phyloP scores from a whole-genome alignment of 1,284 basidiomycete species.

The Rugosomyces carneus region DNA sequence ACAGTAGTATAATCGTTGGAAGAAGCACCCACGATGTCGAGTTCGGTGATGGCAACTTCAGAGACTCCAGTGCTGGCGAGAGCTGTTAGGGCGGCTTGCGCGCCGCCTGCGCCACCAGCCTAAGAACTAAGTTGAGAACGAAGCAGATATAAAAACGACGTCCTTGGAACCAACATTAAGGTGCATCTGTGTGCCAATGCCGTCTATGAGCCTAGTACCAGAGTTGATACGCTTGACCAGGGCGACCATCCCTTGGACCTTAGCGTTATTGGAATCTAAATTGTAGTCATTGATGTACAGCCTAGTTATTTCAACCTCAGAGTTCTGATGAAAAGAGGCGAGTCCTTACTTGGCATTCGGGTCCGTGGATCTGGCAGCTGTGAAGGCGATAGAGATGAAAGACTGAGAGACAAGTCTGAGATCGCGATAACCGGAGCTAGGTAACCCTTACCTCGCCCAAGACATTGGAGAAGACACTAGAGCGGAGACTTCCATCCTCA shows the following conservation, averaged over 20 bases:
- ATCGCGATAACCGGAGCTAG: background rate
- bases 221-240: slow-evolving; percentile 31
- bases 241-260: slow-evolving; percentile 29
- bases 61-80: slow-evolving; percentile 30
- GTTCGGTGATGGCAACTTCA: slow-evolving; percentile 39
- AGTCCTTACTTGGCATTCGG: slow-evolving; percentile 28
- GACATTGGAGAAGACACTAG: slow-evolving; percentile 36
- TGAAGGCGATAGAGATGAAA: slow-evolving; percentile 37
- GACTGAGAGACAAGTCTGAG: slow-evolving; percentile 19
- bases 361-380: slow-evolving; percentile 32
- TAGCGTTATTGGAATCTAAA: slow-evolving; percentile 33
- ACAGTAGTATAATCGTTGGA: slow-evolving; percentile 36
- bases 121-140: slow-evolving; percentile 10
- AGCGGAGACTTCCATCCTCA: slow-evolving; percentile 35
- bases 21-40: slow-evolving; percentile 25
- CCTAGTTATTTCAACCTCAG: slow-evolving; percentile 14
- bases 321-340: background rate
- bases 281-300: slow-evolving; percentile 42
- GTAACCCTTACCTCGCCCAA: slow-evolving; percentile 28
- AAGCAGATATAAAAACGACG: background rate
- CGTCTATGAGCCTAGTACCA: slow-evolving; percentile 29
- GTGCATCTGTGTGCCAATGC: slow-evolving; percentile 38
- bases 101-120: slow-evolving; percentile 35
- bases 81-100: slow-evolving; percentile 29
- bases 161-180: slow-evolving; percentile 21